A percentile compares a stretch with the other conserved stretches of the same genome.
Evolutionary conservation across 306 rosid species (phyloP).

Genomic region (Prunus campanulata): DNA sequence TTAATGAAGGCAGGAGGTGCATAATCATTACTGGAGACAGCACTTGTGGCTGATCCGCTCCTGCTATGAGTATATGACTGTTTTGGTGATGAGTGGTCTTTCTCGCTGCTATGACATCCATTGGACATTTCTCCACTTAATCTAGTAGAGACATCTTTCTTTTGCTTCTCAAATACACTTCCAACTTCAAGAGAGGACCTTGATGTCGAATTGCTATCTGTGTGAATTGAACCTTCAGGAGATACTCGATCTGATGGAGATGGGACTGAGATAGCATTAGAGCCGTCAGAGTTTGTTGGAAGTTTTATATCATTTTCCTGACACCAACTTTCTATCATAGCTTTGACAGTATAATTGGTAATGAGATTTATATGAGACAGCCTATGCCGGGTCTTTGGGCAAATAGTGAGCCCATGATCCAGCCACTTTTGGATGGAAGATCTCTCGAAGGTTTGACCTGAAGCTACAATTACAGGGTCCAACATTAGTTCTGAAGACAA

Average conservation of each 20-base stretch:
- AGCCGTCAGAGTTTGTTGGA: constrained; percentile 26
- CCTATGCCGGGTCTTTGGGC: constrained; percentile 78
- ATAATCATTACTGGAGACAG: constrained; percentile 61
- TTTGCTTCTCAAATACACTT: constrained; percentile 52
- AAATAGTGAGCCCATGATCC: constrained; percentile 66
- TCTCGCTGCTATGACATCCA: constrained; percentile 37
- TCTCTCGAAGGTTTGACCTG: constrained; percentile 91
- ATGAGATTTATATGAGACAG: constrained; percentile 72
- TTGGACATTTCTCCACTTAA: constrained; percentile 41
- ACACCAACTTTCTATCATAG: constrained; percentile 89
- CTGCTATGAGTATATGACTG: constrained; percentile 64
- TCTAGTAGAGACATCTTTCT: constrained; percentile 35
- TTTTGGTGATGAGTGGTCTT: constrained; percentile 52
- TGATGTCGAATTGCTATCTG: constrained; percentile 54
- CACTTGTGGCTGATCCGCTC: constrained; percentile 80
- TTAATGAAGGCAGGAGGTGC: constrained; percentile 49
- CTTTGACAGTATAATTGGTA: constrained; percentile 86
- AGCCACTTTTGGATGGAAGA: constrained; percentile 81
- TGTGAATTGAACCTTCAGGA: constrained; percentile 34
- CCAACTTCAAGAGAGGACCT: constrained; percentile 54
- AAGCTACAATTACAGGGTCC: constrained; percentile 94
- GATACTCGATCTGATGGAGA: constrained; percentile 33
- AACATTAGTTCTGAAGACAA: constrained; percentile 79
- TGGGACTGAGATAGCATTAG: constrained; percentile 26
- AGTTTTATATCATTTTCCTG: constrained; percentile 68